Base-by-base conservation (phyloP, 2,329 filamentous ascomycete species). In the Aspergillus udagawae region DNA sequence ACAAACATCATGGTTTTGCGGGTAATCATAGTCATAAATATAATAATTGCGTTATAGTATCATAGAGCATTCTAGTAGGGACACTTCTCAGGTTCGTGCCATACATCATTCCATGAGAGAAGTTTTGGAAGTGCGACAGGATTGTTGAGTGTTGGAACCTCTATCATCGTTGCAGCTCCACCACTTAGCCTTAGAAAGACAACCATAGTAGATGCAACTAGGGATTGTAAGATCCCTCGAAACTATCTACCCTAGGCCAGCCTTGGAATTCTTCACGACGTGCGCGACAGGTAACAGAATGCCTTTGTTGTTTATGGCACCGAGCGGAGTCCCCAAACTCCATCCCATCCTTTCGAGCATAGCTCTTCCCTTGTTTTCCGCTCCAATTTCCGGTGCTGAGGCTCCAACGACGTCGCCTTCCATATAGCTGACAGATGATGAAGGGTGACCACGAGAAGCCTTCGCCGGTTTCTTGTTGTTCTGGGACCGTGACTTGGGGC, bases 261-360 rank as follows among this genome's bases (percentile, higher is more conserved):
- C 88, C 71, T 92, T 95, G 9, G 85, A 86, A 41, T 86, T 90
- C 77, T 96, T 96, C 65, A 99, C 89, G 27, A 94, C 85, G 62
- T 96, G 92, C 27, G 86, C 82, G 25, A 99, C 89, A 0, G 93
- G 93, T 60, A 91, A 85, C 62, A 96, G 75, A 53, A 96, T 94
- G 32, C 94, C 94, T 73, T 94, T 90, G 72, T 95, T 96, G 61
- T 95, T 86, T 1, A 80, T 70, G 10, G 90, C 85, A 53, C 94
- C 94, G 1, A 99, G 81, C 1, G 89, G 90, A 69, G 88, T 96
- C 4, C 94, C 94, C 53, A 82, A 88, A 60, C 84, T 89, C 92
- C 94, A 99, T 3, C 94, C 94, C 94, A 97, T 97, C 76, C 94
- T 97, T 77, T 96, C 91, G 62, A 99, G 77, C 86, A 99, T 90